Conservation (phyloP, 148 eudicot species). For the Chenopodium quinoa region DNA sequence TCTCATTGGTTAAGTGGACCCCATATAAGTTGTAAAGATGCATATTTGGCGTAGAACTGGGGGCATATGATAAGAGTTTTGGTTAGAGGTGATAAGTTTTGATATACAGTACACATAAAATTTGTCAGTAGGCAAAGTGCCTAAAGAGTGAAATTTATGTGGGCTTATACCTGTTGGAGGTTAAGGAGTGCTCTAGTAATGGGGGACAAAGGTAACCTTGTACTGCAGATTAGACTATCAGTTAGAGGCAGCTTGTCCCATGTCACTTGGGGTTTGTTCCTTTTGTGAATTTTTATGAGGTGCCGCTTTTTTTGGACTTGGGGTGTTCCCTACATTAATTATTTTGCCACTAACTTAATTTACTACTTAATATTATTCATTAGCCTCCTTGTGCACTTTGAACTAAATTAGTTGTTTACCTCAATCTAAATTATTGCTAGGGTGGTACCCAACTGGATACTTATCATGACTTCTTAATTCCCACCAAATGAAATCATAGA, state of each 20-base stretch:
- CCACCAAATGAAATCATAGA: background rate
- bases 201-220: slow-evolving; percentile 40
- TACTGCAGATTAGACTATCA: slow-evolving; percentile 32
- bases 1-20: slow-evolving; percentile 21
- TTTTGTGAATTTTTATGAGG: slow-evolving; percentile 37
- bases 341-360: slow-evolving; percentile 18
- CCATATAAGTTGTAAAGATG: slow-evolving; percentile 24
- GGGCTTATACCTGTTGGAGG: slow-evolving; percentile 18
- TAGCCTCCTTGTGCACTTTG: background rate
- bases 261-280: slow-evolving; percentile 30
- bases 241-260: slow-evolving; percentile 31
- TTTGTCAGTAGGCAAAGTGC: background rate
- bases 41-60: slow-evolving; percentile 1
- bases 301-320: slow-evolving; percentile 30
- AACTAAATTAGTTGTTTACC: slow-evolving; percentile 16
- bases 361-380: background rate
- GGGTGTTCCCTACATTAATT: slow-evolving; percentile 29
- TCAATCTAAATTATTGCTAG: slow-evolving; percentile 14
- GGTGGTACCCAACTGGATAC: background rate
- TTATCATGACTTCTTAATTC: background rate
- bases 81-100: slow-evolving; percentile 15
- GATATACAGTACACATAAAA: slow-evolving; percentile 13
- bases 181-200: slow-evolving; percentile 16
- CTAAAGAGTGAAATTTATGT: slow-evolving; percentile 18
- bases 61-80: slow-evolving; percentile 22